phyloP scores from a whole-genome alignment of 768 basidiomycete species.

The Mycena leptocephala region DNA sequence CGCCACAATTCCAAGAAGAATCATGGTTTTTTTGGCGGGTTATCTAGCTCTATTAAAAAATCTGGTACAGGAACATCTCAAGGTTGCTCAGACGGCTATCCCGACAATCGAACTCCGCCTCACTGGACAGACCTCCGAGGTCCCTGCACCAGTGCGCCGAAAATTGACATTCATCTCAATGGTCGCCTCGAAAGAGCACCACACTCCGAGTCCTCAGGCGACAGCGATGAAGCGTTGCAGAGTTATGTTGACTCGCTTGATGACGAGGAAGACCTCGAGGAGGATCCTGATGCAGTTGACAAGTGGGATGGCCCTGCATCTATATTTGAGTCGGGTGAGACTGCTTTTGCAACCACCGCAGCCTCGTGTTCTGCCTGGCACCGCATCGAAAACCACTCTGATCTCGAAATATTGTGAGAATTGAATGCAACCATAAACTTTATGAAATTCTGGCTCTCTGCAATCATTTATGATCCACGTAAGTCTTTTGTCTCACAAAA shows the following conservation, averaged over 20 bases:
- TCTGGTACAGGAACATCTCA: background rate
- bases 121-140: constrained; percentile 2
- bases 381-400: too few species aligned
- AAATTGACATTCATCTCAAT: constrained; percentile 1
- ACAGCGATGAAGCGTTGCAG: background rate
- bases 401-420: too few species aligned
- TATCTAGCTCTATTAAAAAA: too few species aligned
- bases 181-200: background rate
- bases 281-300: background rate
- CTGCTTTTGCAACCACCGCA: constrained; percentile 16
- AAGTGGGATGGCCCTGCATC: constrained; percentile 37
- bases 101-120: background rate
- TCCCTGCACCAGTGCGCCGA: background rate
- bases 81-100: constrained; percentile 7
- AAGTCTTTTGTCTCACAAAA: too few species aligned
- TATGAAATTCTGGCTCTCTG: too few species aligned
- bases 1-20: constrained; percentile 2
- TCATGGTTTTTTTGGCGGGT: background rate
- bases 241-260: background rate
- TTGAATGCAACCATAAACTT: too few species aligned
- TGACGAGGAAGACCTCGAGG: background rate
- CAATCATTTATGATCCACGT: too few species aligned
- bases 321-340: constrained; percentile 38
- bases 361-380: constrained; percentile 44
- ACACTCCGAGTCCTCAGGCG: background rate